Percentiles rank a stretch among this genome's conserved stretches.
phyloP scores from a whole-genome alignment of 352 stramenopile genomes.

The Phytophthora pistaciae region DNA sequence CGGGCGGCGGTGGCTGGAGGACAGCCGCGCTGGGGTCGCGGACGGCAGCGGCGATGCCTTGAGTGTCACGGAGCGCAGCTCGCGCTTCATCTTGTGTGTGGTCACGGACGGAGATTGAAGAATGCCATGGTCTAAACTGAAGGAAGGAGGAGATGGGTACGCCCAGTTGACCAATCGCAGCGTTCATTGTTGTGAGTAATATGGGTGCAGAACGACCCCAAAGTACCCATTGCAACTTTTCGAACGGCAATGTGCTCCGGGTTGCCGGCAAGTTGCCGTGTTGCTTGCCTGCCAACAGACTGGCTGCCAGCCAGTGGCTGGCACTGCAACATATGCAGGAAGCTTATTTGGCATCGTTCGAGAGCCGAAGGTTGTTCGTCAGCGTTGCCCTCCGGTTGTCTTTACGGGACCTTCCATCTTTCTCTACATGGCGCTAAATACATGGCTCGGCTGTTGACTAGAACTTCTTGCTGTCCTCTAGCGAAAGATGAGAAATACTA shows the following conservation, averaged over 20 bases:
- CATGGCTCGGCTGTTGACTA: too few relatives aligned
- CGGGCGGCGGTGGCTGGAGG: background rate
- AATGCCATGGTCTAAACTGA: background rate
- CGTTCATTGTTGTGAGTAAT: background rate
- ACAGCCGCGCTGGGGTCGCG: background rate
- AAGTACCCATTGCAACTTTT: background rate
- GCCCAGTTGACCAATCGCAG: conserved; percentile 1
- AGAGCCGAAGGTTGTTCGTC: too few relatives aligned
- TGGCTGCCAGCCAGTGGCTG: background rate
- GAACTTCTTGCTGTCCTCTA: too few relatives aligned
- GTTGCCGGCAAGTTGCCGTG: background rate
- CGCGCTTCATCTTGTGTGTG: conserved; percentile 27
- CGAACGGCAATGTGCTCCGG: background rate
- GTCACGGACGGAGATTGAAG: conserved; percentile 17
- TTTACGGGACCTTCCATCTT: too few relatives aligned
- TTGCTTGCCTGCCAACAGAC: background rate
- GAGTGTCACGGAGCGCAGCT: conserved; percentile 33
- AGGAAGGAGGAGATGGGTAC: conserved; percentile 16
- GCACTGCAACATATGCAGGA: background rate
- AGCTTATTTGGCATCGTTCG: background rate
- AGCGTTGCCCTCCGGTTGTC: too few relatives aligned
- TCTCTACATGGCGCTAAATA: too few relatives aligned
- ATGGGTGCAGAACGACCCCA: background rate
- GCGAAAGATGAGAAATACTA: too few relatives aligned
- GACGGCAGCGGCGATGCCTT: conserved; percentile 21